Evolutionary conservation across 2,329 filamentous ascomycete genomes (phyloP), one percentile per base, ranked within the genome.

Genomic region (Fonsecaea nubica): DNA sequence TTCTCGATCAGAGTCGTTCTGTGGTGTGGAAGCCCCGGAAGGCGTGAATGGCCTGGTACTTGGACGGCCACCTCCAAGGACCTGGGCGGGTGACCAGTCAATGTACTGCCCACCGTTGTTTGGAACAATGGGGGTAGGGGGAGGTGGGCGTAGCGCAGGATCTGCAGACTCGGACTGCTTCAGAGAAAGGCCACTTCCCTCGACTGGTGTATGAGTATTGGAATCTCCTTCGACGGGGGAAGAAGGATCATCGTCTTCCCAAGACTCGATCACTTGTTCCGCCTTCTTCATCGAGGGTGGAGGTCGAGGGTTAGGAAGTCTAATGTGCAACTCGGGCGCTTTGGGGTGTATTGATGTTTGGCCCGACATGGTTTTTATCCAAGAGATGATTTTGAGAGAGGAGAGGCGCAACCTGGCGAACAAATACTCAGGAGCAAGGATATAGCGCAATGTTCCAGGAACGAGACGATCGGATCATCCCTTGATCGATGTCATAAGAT

Each of bases 111-210:
- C 57, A 25, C 63, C 62, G 21, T 55, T 42, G 35, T 36, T 45
- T 36, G 63, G 85, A 0, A 87, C 87, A 71, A 87, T 85, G 10
- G 90, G 89, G 0, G 89, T 92, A 0, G 89, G 87, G 1, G 89
- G 89, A 33, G 90, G 90, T 21, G 88, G 85, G 38, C 62, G 56
- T 42, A 68, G 55, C 8, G 62, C 71, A 21, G 67, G 64, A 42
- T 54, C 79, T 69, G 4, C 75, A 4, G 69, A 67, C 35, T 60
- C 64, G 57, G 54, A 48, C 15, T 63, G 64, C 45, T 69, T 71
- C 42, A 67, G 54, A 6, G 58, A 57, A n/a, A 66, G 35, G 38
- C 61, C 62, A 48, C 58, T 32, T 25, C 67, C 62, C 12, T 71
- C 71, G 12, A 65, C 62, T 15, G 71, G 71, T 13, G 69, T 67